Percentiles rank a stretch among this genome's conserved stretches.
Evolutionary conservation across 306 rosid species (phyloP).

Genomic region (Trifolium subterraneum): DNA sequence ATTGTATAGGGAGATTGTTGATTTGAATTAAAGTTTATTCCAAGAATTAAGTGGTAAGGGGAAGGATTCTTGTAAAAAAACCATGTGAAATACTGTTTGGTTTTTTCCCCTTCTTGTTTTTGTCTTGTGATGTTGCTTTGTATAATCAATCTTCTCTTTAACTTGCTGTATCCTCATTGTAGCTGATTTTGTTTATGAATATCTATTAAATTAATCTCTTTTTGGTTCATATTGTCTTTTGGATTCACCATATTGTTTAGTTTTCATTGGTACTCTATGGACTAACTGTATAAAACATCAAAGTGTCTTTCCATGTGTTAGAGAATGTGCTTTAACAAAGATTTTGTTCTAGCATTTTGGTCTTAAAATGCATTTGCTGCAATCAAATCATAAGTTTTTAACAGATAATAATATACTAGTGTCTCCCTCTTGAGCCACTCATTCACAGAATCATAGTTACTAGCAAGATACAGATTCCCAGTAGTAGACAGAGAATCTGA

Average conservation of each 20-base stretch:
- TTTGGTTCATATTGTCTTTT: constrained; percentile 35
- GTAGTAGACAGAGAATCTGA: not conserved
- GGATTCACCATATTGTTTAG: constrained; percentile 9
- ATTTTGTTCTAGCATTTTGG: constrained; percentile 10
- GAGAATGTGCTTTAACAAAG: constrained; percentile 9
- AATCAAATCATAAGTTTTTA: not conserved
- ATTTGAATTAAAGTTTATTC: constrained; percentile 32
- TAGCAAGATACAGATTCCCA: not conserved
- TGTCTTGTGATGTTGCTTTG: constrained; percentile 50
- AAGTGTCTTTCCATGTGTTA: no score
- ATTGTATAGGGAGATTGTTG: constrained; percentile 4
- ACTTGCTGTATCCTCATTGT: constrained; percentile 49
- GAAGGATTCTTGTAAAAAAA: constrained; percentile 49
- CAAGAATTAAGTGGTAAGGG: constrained; percentile 42
- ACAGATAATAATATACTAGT: not conserved
- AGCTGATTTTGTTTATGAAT: constrained; percentile 50
- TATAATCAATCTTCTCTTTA: constrained; percentile 49
- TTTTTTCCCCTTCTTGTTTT: constrained; percentile 23
- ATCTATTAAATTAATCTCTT: constrained; percentile 25
- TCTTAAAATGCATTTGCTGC: not conserved
- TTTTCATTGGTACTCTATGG: not conserved
- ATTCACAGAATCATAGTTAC: not conserved
- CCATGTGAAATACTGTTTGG: constrained; percentile 45
- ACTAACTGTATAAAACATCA: not conserved
- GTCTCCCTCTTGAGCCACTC: not conserved